Conservation (phyloP, 2,329 filamentous ascomycete genomes). For the Ophiocordyceps polyrhachis-furcata region DNA sequence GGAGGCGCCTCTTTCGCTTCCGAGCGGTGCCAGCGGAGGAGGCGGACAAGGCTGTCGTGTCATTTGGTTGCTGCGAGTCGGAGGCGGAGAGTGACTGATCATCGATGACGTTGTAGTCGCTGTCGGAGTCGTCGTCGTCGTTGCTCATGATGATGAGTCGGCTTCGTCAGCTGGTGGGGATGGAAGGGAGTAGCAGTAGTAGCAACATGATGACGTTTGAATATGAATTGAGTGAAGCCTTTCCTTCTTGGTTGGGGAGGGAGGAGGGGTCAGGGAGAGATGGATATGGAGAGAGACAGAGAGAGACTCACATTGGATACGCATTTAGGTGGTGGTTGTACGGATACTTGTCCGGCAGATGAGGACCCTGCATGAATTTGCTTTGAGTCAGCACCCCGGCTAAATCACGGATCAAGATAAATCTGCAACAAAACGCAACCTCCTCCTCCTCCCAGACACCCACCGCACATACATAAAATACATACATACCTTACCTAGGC, state of each 20-base stretch:
- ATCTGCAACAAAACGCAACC: too few relatives aligned
- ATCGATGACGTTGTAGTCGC: slow-evolving; percentile 4
- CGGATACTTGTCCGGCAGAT: too few relatives aligned
- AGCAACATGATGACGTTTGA: neutral
- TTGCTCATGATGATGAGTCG: neutral
- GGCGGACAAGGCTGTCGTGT: neutral
- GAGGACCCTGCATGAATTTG: too few relatives aligned
- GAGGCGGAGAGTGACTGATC: slow-evolving; percentile 1
- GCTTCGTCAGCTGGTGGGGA: neutral
- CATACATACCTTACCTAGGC: too few relatives aligned
- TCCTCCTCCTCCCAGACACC: too few relatives aligned
- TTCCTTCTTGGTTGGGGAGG: too few relatives aligned
- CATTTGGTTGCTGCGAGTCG: neutral
- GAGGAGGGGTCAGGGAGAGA: too few relatives aligned
- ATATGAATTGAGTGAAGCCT: too few relatives aligned
- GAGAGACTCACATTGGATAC: too few relatives aligned
- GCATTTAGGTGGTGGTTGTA: too few relatives aligned
- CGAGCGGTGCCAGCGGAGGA: neutral
- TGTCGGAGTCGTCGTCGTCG: slow-evolving; percentile 12
- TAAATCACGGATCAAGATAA: neutral
- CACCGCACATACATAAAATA: too few relatives aligned
- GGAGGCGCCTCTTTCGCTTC: neutral
- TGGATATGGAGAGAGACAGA: too few relatives aligned
- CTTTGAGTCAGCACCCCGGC: neutral
- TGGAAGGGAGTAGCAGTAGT: neutral